phyloP scores from a whole-genome alignment of 2,329 filamentous ascomycete genomes.

The Diaporthe citri region DNA sequence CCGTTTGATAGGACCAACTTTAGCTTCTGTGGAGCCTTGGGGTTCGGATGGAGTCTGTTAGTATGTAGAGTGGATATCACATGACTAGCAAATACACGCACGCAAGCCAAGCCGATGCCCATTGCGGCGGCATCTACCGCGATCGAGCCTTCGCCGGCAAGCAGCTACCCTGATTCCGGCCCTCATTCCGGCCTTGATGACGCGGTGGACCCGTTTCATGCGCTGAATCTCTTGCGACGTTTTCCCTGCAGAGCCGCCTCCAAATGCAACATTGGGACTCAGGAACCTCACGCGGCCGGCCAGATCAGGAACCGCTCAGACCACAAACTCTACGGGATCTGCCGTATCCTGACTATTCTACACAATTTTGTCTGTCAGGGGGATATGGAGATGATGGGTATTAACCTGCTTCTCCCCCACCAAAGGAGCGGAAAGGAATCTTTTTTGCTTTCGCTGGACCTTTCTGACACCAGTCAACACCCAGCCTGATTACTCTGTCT shows the following conservation, averaged over 20 bases:
- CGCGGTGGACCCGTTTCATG: not conserved
- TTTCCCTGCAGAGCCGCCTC: not conserved
- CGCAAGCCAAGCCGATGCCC: not conserved
- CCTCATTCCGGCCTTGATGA: not conserved
- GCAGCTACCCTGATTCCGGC: not conserved
- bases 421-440: not conserved
- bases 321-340: not conserved
- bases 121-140: not conserved
- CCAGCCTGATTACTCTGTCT: not conserved
- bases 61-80: not conserved
- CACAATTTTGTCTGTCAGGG: not conserved
- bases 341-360: not conserved
- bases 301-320: not conserved
- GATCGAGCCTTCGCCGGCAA: not conserved
- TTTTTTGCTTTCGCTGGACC: not conserved
- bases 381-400: not conserved
- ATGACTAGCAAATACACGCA: not conserved
- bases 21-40: not conserved
- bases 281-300: not conserved
- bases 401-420: not conserved
- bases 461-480: not conserved
- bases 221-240: not conserved
- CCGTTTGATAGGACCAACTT: not conserved
- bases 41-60: not conserved
- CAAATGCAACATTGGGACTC: not conserved